A percentile compares a stretch with the other conserved stretches of the same genome.
Evolutionary conservation across 2,329 filamentous ascomycete genomes (phyloP).

Genomic region (Diaporthe australafricana): DNA sequence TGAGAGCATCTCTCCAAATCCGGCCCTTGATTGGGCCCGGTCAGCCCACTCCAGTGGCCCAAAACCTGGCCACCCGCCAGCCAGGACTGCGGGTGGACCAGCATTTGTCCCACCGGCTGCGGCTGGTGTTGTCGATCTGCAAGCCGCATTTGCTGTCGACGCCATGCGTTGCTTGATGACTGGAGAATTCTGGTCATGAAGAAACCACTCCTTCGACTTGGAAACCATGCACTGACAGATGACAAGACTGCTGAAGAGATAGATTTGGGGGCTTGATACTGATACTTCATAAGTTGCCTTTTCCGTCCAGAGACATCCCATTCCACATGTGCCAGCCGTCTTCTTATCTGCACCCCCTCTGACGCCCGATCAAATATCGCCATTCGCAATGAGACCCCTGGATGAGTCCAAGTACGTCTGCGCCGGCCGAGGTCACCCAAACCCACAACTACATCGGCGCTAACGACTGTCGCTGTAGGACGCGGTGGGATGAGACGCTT

Average conservation of each 20-base stretch:
- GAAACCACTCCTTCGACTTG: not conserved
- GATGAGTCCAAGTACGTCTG: slow-evolving; percentile 62
- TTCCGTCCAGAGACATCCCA: slow-evolving; percentile 4
- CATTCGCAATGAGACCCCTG: slow-evolving; percentile 61
- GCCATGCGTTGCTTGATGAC: slow-evolving; percentile 32
- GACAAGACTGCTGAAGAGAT: not conserved
- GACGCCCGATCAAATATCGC: slow-evolving; percentile 21
- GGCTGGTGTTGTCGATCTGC: slow-evolving; percentile 20
- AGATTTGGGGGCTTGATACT: not conserved
- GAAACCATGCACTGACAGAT: slow-evolving; percentile 8
- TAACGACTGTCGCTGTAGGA: slow-evolving; percentile 53
- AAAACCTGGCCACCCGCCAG: slow-evolving; percentile 12
- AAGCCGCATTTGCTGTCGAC: slow-evolving; percentile 32
- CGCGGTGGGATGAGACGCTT: slow-evolving; percentile 76
- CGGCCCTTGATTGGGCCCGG: slow-evolving; percentile 33
- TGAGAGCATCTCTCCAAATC: slow-evolving; percentile 27
- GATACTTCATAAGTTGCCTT: slow-evolving; percentile 24
- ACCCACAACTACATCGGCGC: not conserved
- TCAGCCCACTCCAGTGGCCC: slow-evolving; percentile 22
- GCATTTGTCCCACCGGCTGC: slow-evolving; percentile 17
- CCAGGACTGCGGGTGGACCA: slow-evolving; percentile 9
- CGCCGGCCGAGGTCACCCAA: not conserved
- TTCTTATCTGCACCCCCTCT: not conserved
- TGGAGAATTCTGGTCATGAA: slow-evolving; percentile 19
- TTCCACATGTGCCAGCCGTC: slow-evolving; percentile 4